Evolutionary conservation across 495 filamentous ascomycete genomes (phyloP), one percentile per base, ranked within the genome.

Genomic region (Podospora appendiculata): DNA sequence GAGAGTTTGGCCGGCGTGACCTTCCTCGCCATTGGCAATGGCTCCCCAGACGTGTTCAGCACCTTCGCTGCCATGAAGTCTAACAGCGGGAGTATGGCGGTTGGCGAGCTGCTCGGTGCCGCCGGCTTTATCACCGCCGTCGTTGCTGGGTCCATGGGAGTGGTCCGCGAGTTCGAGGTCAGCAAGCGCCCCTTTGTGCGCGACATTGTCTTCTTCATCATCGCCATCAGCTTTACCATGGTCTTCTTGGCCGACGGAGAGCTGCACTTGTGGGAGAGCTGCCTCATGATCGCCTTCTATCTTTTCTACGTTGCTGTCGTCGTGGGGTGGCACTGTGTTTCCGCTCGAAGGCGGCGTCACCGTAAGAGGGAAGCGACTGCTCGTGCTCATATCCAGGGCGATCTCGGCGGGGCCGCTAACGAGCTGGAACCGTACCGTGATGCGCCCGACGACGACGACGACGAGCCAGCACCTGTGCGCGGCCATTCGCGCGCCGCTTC

Each of bases 41-140:
- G 94, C n/a, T 96, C 91, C 57, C 94, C 94, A 0, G 94, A 99
- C 68, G 91, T 99, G 14, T 99, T 99, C 68, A 95, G 89, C 39
- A 99, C 94, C 3, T 96, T 97, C 63, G 94, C 92, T 32, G 94
- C 94, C 52, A 97, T 99, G 91, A 84, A 84, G 64, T 93, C 91
- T 25, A 88, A 97, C 59, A 95, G 90, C 61, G 94, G 90, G 4
- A 96, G 91, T 68, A 77, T 99, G 69, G 94, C 94, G 1, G 83
- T 97, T 54, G 94, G 94, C 33, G 94, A 99, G 70, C 75, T 99
- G 47, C 89, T 99, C 32, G 94, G 94, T 14, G 94, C 94, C 9
- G 94, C 94, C 12, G 82, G 87, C 43, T 99, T 99, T 68, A 99
- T 99, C 63, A 93, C 92, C 3, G 87, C 91, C 2, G 93, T 99